These are phyloP conservation scores for Phytopythium cucurbitacearum DNA, from an alignment of 352 stramenopile species.

Conservation along the genomic window DNA sequence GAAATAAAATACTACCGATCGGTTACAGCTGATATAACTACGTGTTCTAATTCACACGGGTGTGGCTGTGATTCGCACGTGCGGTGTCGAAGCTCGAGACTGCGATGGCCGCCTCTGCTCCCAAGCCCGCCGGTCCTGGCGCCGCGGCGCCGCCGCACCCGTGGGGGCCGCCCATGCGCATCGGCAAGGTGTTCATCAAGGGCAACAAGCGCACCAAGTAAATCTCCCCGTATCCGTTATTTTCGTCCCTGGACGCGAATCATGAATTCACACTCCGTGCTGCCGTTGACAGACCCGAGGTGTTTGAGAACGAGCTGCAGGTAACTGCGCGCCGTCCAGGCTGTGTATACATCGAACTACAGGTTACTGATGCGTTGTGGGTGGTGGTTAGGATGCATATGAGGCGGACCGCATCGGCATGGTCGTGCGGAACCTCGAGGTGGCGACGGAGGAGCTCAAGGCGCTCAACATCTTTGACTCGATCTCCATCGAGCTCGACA, in stretches of 20 bases:
- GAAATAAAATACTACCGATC: no score
- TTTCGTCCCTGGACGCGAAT: neutral
- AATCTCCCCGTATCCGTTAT: constrained; percentile 1
- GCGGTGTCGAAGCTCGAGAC: neutral
- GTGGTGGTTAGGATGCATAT: constrained; percentile 39
- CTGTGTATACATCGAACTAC: no score
- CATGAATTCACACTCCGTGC: constrained; percentile 2
- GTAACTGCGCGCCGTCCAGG: constrained; percentile 9
- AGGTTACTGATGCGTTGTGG: neutral
- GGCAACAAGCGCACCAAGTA: constrained; percentile 87
- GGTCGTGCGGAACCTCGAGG: constrained; percentile 51
- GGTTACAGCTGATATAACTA: no score
- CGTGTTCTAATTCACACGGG: no score
- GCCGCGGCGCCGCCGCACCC: constrained; percentile 40
- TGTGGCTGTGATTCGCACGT: neutral
- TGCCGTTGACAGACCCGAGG: constrained; percentile 39
- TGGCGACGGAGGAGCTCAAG: constrained; percentile 64
- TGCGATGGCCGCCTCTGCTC: constrained; percentile 4
- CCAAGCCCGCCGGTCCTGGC: constrained; percentile 6
- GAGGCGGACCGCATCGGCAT: constrained; percentile 60
- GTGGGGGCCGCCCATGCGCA: constrained; percentile 76
- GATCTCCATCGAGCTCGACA: constrained; percentile 77
- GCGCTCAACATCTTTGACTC: constrained; percentile 83
- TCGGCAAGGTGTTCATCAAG: constrained; percentile 85
- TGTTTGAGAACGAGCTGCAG: constrained; percentile 87